These are phyloP conservation scores for Trematosphaeria pertusa DNA, from an alignment of 2,329 filamentous ascomycete species.

Conservation along the genomic window DNA sequence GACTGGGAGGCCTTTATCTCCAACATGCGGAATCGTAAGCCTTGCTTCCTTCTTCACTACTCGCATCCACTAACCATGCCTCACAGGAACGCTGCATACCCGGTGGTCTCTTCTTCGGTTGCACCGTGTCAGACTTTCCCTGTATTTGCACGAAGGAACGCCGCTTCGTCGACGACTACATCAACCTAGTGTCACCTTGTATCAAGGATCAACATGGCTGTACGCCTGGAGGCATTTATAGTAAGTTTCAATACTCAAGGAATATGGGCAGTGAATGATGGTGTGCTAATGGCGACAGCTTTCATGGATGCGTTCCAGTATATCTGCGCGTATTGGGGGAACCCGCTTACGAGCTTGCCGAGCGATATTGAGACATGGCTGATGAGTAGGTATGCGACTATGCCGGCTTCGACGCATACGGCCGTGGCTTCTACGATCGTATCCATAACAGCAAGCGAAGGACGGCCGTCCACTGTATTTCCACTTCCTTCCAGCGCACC, in stretches of 20 bases:
- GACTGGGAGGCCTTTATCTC: no score
- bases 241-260: not conserved
- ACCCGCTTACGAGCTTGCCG: conserved; percentile 2
- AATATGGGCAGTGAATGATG: not conserved
- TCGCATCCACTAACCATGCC: not conserved
- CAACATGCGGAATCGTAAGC: not conserved
- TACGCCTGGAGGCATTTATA: not conserved
- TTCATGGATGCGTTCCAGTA: not conserved
- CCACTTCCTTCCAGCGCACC: no score
- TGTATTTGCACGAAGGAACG: conserved; percentile 1
- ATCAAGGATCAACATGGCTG: not conserved
- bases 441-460: not conserved
- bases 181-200: conserved; percentile 1
- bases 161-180: not conserved
- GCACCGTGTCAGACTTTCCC: not conserved
- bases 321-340: not conserved
- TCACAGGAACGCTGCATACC: not conserved
- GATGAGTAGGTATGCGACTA: not conserved
- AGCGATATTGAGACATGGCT: not conserved
- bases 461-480: no score
- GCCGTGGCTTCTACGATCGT: not conserved
- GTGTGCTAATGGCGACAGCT: not conserved
- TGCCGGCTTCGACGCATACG: not conserved
- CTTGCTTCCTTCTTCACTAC: no score
- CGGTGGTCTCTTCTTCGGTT: not conserved